phyloP scores from a whole-genome alignment of 1,284 basidiomycete genomes.

The Ganoderma lucidum region DNA sequence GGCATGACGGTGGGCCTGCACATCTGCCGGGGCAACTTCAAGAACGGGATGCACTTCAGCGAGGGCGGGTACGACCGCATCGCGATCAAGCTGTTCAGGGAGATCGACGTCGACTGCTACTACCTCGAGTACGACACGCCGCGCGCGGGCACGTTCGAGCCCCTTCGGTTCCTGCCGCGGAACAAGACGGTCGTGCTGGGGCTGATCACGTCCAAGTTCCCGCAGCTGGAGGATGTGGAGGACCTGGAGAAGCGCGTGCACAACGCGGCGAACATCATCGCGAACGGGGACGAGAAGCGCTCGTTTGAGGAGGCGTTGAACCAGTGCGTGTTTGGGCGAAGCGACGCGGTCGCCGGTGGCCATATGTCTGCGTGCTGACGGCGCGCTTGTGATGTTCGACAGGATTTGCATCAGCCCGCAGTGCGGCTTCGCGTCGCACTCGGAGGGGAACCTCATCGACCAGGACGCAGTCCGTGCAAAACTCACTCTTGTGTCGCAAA shows the following conservation, averaged over 20 bases:
- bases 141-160: conserved; percentile 75
- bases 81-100: conserved; percentile 75
- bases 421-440: conserved; percentile 78
- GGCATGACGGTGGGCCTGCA: conserved; percentile 79
- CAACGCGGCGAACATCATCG: conserved; percentile 68
- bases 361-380: no score
- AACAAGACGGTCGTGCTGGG: conserved; percentile 79
- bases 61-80: conserved; percentile 82
- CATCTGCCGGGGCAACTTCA: conserved; percentile 83
- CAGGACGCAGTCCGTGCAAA: conserved; percentile 62
- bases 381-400: no score
- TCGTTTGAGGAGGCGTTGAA: conserved; percentile 62
- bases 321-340: no score
- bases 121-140: conserved; percentile 85
- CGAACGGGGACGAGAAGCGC: conserved; percentile 59
- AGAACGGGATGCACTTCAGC: conserved; percentile 71
- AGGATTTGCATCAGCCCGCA: conserved; percentile 77
- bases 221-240: conserved; percentile 67
- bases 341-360: no score
- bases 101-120: conserved; percentile 78
- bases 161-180: conserved; percentile 69
- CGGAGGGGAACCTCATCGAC: conserved; percentile 69
- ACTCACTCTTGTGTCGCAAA: conserved; percentile 56
- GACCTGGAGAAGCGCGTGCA: conserved; percentile 67
- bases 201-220: conserved; percentile 76